These are phyloP conservation scores for Passalora sequoiae DNA, from an alignment of 2,329 filamentous ascomycete species.

Conservation along the genomic window DNA sequence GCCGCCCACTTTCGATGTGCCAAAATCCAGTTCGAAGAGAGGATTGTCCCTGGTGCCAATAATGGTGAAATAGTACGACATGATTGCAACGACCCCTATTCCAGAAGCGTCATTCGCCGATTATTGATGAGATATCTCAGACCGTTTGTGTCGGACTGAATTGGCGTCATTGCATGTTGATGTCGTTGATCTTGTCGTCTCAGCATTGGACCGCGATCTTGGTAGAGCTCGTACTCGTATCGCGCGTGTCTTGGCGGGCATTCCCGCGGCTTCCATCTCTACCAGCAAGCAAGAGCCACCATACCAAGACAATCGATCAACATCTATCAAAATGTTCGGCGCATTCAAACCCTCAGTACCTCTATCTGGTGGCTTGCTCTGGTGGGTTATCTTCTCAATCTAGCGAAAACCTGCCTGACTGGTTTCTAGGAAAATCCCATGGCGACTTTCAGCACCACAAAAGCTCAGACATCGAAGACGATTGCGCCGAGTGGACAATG, in stretches of 20 bases:
- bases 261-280: no score
- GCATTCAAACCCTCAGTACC: constrained; percentile 73
- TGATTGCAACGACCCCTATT: constrained; percentile 37
- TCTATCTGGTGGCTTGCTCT: constrained; percentile 70
- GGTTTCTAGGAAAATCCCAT: constrained; percentile 77
- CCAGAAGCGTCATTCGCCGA: not conserved
- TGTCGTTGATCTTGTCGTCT: no score
- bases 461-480: constrained; percentile 82
- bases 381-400: not conserved
- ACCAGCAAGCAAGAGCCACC: no score
- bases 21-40: constrained; percentile 94
- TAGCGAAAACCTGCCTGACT: not conserved
- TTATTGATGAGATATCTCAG: no score
- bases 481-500: constrained; percentile 75
- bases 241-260: no score
- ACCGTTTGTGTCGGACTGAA: no score
- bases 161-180: constrained; percentile 5
- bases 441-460: constrained; percentile 86
- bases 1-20: constrained; percentile 90
- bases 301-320: no score
- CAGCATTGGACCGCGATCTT: no score
- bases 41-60: constrained; percentile 93
- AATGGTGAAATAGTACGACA: constrained; percentile 99
- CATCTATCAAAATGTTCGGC: constrained; percentile 70
- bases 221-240: no score